A percentile compares a stretch with the other conserved stretches of the same genome.
Conservation (phyloP, 495 filamentous ascomycete species). For the Xylaria nigripes region DNA sequence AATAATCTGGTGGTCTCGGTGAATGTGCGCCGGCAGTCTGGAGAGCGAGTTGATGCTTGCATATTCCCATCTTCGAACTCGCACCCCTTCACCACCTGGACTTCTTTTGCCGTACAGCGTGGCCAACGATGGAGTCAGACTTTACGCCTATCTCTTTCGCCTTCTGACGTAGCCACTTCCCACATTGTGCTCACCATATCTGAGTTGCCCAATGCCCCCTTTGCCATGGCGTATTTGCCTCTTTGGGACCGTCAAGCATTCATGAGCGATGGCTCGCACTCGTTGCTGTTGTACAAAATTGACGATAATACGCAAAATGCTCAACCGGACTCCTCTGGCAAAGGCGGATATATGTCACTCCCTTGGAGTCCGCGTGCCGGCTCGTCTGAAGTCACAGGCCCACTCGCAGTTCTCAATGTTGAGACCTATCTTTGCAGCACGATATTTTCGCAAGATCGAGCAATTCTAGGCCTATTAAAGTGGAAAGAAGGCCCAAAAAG, state of each 20-base stretch:
- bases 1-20: slow-evolving; percentile 80
- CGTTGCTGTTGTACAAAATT: slow-evolving; percentile 74
- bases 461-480: slow-evolving; percentile 70
- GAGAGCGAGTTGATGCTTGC: slow-evolving; percentile 75
- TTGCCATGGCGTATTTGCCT: slow-evolving; percentile 87
- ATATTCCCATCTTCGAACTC: slow-evolving; percentile 81
- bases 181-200: slow-evolving; percentile 87
- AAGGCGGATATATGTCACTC: slow-evolving; percentile 75
- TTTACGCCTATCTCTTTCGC: slow-evolving; percentile 69
- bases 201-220: slow-evolving; percentile 74
- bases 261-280: slow-evolving; percentile 76
- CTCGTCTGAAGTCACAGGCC: slow-evolving; percentile 66
- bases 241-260: slow-evolving; percentile 92
- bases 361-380: slow-evolving; percentile 65
- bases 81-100: slow-evolving; percentile 70
- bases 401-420: slow-evolving; percentile 63
- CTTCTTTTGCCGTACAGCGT: slow-evolving; percentile 68
- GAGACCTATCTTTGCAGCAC: slow-evolving; percentile 94
- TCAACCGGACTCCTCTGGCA: slow-evolving; percentile 46
- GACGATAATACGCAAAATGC: slow-evolving; percentile 68
- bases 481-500: slow-evolving; percentile 71
- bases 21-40: slow-evolving; percentile 69
- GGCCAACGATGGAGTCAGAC: slow-evolving; percentile 82
- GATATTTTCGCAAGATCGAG: slow-evolving; percentile 86
- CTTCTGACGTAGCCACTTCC: slow-evolving; percentile 70